Evolutionary conservation across 495 filamentous ascomycete species (phyloP).

Genomic region (Amorphotheca resinae): DNA sequence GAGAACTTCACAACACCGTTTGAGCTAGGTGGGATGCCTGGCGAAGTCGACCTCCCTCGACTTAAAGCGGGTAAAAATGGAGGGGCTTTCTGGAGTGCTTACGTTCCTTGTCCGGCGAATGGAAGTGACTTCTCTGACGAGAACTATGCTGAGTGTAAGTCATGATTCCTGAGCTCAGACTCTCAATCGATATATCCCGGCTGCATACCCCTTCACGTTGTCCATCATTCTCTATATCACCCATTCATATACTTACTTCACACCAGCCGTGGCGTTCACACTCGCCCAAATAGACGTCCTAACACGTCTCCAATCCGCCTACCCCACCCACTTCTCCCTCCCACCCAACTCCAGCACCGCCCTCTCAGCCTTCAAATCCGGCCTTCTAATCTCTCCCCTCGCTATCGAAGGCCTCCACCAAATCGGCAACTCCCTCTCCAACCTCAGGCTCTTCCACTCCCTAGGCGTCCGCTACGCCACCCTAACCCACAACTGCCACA

Average conservation of each 20-base stretch:
- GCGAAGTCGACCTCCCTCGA: slow-evolving; percentile 71
- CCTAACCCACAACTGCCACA: slow-evolving; percentile 89
- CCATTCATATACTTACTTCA: not conserved
- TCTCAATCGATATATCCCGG: not conserved
- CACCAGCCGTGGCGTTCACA: slow-evolving; percentile 52
- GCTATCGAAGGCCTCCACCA: slow-evolving; percentile 92
- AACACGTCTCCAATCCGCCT: slow-evolving; percentile 50
- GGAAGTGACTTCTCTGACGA: slow-evolving; percentile 57
- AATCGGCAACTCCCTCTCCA: slow-evolving; percentile 75
- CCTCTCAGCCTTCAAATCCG: slow-evolving; percentile 40
- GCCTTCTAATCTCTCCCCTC: slow-evolving; percentile 50
- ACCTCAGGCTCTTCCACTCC: slow-evolving; percentile 58
- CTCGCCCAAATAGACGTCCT: slow-evolving; percentile 77
- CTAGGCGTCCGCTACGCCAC: slow-evolving; percentile 88
- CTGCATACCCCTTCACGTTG: not conserved
- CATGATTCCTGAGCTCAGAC: not conserved
- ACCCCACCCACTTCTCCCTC: slow-evolving; percentile 58
- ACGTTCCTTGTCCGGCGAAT: slow-evolving; percentile 60
- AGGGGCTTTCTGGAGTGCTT: slow-evolving; percentile 90
- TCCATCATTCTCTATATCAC: not conserved
- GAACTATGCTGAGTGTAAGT: slow-evolving; percentile 44
- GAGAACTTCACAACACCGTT: slow-evolving; percentile 59
- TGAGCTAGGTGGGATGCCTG: slow-evolving; percentile 46
- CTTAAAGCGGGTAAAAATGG: slow-evolving; percentile 46
- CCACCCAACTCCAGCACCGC: slow-evolving; percentile 45